Base-by-base conservation (phyloP, 2,329 filamentous ascomycete species). In the Phaeophleospora eucalypticola region DNA sequence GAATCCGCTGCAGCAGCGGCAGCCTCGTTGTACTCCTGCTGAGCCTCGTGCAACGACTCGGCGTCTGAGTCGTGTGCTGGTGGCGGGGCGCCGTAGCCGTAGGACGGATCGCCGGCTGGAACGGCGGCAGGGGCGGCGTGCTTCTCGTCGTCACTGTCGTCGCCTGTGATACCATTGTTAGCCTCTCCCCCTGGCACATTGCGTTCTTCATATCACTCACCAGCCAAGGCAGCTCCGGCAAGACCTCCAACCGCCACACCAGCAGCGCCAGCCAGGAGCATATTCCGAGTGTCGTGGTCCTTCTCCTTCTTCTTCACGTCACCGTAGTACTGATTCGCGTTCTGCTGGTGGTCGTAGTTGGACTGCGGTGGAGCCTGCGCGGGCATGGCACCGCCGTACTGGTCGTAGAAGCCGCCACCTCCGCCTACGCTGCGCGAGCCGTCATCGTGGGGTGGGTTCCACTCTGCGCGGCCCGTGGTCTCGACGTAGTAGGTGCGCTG, bases 401-500 rank as follows among this genome's bases (percentile, higher is more conserved):
- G 51, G 32, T 51, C 51, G 41, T 54, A 52, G 44, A 52, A 54
- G 21, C 51, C 49, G n/a, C 53, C 48, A 18, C 16, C 36, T 17
- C 41, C 19, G 35, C 34, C n/a, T 34, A 36, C 15, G 38, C 15
- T 21, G 20, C 43, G 37, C 19, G 34, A 46, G 9, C 46, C 48
- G 21, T 45, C 45, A 21, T 46, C 49, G 19, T 48, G 52, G 2
- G 82, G 81, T 14, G 74, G 71, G 52, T 84, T 80, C 82, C 82
- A 86, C 64, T 85, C 81, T 0, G 79, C 77, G 48, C 74, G 76
- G 16, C 81, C 80, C 10, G 79, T 79, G 38, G 77, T 71, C 63
- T 86, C 81, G 46, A 81, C 72, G 59, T 83, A 87, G 68, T 79
- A 86, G 70, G 79, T 84, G 45, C 79, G 78, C 60, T 82, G 78